Evolutionary conservation across 2,329 filamentous ascomycete species (phyloP).

Genomic region (Alternaria panax): DNA sequence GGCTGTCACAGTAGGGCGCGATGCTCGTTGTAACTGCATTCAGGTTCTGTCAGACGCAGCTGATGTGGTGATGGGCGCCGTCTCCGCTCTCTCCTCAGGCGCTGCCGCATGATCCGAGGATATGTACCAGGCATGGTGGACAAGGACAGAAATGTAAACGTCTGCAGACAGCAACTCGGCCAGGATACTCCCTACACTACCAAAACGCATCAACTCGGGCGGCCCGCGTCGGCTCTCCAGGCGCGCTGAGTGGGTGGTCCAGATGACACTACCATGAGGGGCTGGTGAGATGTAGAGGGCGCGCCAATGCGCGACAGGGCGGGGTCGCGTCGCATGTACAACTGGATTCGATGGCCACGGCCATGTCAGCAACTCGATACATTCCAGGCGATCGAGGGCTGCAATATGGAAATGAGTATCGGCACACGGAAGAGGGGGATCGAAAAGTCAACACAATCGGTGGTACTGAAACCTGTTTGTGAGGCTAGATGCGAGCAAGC

Average conservation of each 20-base stretch:
- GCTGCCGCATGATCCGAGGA: background rate
- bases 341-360: background rate
- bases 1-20: background rate
- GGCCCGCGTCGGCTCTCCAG: conserved; percentile 5
- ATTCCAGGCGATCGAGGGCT: conserved; percentile 8
- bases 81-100: background rate
- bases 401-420: background rate
- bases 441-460: conserved; percentile 12
- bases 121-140: background rate
- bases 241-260: background rate
- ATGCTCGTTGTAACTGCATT: background rate
- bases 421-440: conserved; percentile 6
- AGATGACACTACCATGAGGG: conserved; percentile 7
- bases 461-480: conserved; percentile 27
- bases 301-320: background rate
- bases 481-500: conserved; percentile 12
- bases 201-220: background rate
- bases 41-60: background rate
- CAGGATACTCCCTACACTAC: background rate
- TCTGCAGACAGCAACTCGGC: background rate
- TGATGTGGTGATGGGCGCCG: background rate
- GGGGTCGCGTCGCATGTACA: conserved; percentile 4
- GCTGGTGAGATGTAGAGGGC: background rate
- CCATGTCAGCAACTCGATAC: conserved; percentile 4
- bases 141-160: background rate